Base-by-base conservation (phyloP, 2,329 filamentous ascomycete species). In the Corynespora cassiicola region DNA sequence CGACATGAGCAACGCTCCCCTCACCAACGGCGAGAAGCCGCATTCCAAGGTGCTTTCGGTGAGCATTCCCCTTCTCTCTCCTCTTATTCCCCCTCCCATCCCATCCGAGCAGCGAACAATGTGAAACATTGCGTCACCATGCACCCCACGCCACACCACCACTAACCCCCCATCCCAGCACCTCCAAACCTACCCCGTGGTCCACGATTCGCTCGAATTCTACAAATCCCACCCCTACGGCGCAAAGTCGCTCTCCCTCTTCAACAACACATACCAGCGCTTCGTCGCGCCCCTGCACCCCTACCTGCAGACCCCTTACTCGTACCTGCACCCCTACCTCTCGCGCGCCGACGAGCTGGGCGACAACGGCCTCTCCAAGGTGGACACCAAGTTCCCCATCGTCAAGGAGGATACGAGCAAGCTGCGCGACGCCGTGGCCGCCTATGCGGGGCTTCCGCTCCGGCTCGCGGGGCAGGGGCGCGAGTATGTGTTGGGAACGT, bases 181-280 rank as follows among this genome's bases (percentile, higher is more conserved):
- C 66, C 79, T 96, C 49, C 78, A 84, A 56, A 86, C 85, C 52
- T 96, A 95, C 72, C 92, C 92, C 25, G 72, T 95, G 52, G 81
- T 96, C 64, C 82, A 82, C 63, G 90, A 95, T 69, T 76, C 84
- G 61, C 82, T 96, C 70, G 75, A 81, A 45, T 84, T 82, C 63
- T 86, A 95, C 80, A 88, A 90, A 72, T 76, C 81, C 63, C 89
- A 92, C 73, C 85, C 88, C 33, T 86, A 88, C 65, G 91, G 88
- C 63, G 85, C 90, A 68, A 90, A 86, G 73, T 91, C 90, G 27
- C 75, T 96, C 65, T 78, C 87, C 58, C 72, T 94, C 48, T 81
- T 86, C 67, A 81, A 87, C 64, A 81, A 84, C 45, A 85, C 85
- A 58, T 95, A 91, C 77, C 75, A 83, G 63, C 84, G 80, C 50